A percentile compares a stretch with the other conserved stretches of the same genome.
Evolutionary conservation across 352 stramenopile genomes (phyloP).

Genomic region (Phytophthora idaei): DNA sequence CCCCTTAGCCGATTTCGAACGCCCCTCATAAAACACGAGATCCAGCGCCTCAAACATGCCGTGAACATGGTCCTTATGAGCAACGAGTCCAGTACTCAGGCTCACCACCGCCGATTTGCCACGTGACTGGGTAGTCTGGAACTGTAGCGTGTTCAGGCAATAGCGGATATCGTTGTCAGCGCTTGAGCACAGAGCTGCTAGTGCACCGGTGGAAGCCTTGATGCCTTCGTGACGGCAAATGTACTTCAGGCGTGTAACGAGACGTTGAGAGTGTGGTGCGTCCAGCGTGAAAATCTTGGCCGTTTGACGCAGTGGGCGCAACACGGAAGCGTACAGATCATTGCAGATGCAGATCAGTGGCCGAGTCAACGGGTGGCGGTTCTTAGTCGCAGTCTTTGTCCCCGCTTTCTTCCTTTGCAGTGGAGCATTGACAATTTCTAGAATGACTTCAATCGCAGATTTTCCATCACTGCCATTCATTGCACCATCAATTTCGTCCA

Average conservation of each 20-base stretch:
- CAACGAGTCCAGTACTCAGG: constrained; percentile 45
- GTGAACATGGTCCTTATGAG: constrained; percentile 64
- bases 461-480: constrained; percentile 88
- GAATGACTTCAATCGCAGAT: constrained; percentile 90
- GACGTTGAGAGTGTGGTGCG: constrained; percentile 79
- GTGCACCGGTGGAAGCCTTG: constrained; percentile 67
- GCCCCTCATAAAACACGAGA: constrained; percentile 75
- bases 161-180: constrained; percentile 94
- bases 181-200: constrained; percentile 63
- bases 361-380: constrained; percentile 84
- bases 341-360: constrained; percentile 99
- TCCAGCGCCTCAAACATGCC: constrained; percentile 73
- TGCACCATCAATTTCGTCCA: constrained; percentile 98
- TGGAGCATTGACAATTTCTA: constrained; percentile 92
- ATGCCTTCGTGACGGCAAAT: constrained; percentile 93
- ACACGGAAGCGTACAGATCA: constrained; percentile 95
- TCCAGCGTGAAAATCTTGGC: constrained; percentile 94
- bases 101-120: constrained; percentile 21
- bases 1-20: constrained; percentile 54
- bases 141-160: constrained; percentile 97
- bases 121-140: constrained; percentile 75
- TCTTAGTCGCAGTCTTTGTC: constrained; percentile 30
- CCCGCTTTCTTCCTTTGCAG: constrained; percentile 65
- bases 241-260: constrained; percentile 92
- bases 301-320: constrained; percentile 94